These are phyloP conservation scores for Irpex sp. DNA, from an alignment of 1,284 basidiomycete species.

Conservation along the genomic window DNA sequence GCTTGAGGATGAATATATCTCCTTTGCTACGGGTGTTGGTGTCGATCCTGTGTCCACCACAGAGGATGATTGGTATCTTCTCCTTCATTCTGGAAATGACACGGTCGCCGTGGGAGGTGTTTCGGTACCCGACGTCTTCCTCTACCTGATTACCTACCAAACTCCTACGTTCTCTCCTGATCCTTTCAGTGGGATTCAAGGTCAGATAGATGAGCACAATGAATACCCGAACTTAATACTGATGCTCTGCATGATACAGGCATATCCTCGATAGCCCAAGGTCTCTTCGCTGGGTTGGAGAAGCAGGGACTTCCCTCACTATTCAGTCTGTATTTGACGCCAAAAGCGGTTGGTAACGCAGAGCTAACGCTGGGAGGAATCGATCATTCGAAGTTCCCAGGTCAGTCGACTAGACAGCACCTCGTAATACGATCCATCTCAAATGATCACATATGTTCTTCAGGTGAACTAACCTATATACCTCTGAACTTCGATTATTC, in stretches of 20 bases:
- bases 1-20: conserved; percentile 35
- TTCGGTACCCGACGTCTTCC: conserved; percentile 30
- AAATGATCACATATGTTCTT: background rate
- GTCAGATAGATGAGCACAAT: conserved; percentile 21
- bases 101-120: conserved; percentile 45
- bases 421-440: too few species aligned
- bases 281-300: conserved; percentile 44
- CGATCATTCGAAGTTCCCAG: conserved; percentile 45
- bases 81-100: conserved; percentile 37
- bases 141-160: conserved; percentile 50
- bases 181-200: conserved; percentile 54
- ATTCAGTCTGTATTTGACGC: conserved; percentile 51
- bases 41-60: conserved; percentile 49
- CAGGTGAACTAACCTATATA: conserved; percentile 6
- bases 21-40: conserved; percentile 52
- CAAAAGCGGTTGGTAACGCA: conserved; percentile 43
- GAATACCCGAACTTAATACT: background rate
- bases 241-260: conserved; percentile 27
- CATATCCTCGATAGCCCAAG: conserved; percentile 43
- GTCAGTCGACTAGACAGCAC: conserved; percentile 22
- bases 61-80: conserved; percentile 30
- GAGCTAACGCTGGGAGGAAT: conserved; percentile 53
- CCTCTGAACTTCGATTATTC: conserved; percentile 20
- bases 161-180: conserved; percentile 46
- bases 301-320: conserved; percentile 46